Base-by-base conservation (phyloP, 2,329 filamentous ascomycete species). In the Calycina marina region DNA sequence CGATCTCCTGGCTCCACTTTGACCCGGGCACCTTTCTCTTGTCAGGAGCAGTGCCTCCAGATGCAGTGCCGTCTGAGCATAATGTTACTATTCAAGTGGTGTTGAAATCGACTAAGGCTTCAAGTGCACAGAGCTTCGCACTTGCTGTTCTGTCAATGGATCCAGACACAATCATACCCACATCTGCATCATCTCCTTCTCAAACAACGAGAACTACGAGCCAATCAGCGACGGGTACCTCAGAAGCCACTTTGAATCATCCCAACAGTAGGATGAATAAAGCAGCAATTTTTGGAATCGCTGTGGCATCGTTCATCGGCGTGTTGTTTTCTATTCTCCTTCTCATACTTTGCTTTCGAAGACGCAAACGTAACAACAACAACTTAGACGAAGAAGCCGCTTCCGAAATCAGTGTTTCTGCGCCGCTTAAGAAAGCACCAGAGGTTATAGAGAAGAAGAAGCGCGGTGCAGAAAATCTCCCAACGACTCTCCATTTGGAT, bases 1-100 rank as follows among this genome's bases (percentile, higher is more conserved):
- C 28, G 8, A 40, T 37, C 24, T 14, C 41, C 13, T 52, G 49
- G 48, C 25, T 52, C 22, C 39, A 38, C 4, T 51, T 50, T 24
- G 39, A 52, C 35, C 12, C 40, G 11, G 28, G 44, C 17, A 42
- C 40, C 5, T 41, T 46, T 18, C 15, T 35, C 5, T 25, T 52
- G 5, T 40, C 37, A 4, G 49, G 49, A 10, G 31, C 43, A n/a
- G 39, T 52, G 17, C 44, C 49, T 11, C 20, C 30, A 17, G 35
- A 6, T 27, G 27, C 25, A 3, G 16, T 39, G 2, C 36, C 36
- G 18, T 38, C 36, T 2, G 36, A 25, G 14, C 36, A 49, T 9
- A 34, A 35, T 8, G 34, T 52, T 14, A 43, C 38, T 9, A 34
- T 52, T 5, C 38, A 26, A 11, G 49, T 47, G 24, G 43, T 34